Evolutionary conservation across 768 basidiomycete species (phyloP).

Genomic region (Phaeotremella fagi): DNA sequence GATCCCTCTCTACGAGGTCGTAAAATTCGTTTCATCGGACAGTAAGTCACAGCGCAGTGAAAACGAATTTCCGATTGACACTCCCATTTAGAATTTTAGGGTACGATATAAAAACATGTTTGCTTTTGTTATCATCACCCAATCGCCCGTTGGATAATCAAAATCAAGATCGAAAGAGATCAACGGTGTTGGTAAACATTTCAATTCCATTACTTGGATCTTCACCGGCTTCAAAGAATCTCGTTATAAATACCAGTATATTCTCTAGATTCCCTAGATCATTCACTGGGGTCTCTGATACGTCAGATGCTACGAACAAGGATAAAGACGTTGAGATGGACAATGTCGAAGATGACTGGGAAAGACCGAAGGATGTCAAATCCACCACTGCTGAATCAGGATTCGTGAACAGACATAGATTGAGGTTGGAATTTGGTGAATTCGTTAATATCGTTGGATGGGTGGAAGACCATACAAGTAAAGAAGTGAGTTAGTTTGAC

Average conservation of each 20-base stretch:
- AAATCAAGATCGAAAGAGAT: neutral
- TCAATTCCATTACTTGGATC: slow-evolving; percentile 25
- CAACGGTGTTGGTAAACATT: slow-evolving; percentile 27
- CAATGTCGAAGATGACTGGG: neutral
- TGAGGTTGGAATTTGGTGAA: slow-evolving; percentile 25
- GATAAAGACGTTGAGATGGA: neutral
- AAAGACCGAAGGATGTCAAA: neutral
- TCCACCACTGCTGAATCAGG: neutral
- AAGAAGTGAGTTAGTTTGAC: neutral
- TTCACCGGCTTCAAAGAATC: slow-evolving; percentile 18
- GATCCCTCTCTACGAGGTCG: too few relatives aligned
- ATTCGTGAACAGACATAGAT: slow-evolving; percentile 14
- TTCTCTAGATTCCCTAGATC: neutral
- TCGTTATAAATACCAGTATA: neutral
- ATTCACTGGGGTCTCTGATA: too few relatives aligned
- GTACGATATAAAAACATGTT: too few relatives aligned
- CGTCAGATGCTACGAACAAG: neutral
- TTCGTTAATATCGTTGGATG: slow-evolving; percentile 35
- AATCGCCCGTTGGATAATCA: too few relatives aligned
- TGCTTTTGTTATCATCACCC: too few relatives aligned
- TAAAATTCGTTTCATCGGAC: too few relatives aligned
- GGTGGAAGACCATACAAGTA: slow-evolving; percentile 23
- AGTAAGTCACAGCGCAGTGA: too few relatives aligned
- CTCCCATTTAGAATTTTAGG: too few relatives aligned
- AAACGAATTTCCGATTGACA: too few relatives aligned